Base-by-base conservation (phyloP, 1,284 basidiomycete genomes). In the Coniferiporia sulphurascens region DNA sequence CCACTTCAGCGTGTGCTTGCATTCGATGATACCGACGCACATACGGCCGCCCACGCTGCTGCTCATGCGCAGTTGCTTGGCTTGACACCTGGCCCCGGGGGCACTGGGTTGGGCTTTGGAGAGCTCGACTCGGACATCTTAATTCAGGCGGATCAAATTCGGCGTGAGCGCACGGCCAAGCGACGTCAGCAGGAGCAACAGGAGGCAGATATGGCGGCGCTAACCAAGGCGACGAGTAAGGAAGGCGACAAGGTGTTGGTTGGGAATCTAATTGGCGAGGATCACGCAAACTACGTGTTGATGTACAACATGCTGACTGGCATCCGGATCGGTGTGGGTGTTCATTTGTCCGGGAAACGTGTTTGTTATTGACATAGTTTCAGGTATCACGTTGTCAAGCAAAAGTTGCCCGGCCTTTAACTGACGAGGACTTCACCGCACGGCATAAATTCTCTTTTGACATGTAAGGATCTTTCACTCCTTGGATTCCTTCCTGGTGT, bases 291-390 rank as follows among this genome's bases (percentile, higher is more conserved):
- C 77, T 99, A 98, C 68, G 93, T 98, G 62, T 78, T 99, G 69
- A 98, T 98, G 96, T 99, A 98, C 78, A 98, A 99, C 78, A 99
- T 99, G 96, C 81, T 99, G 67, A 99, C 96, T 3, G 96, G 96
- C 4, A 98, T 99, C 64, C 87, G 96, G 36, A 95, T 95, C 66
- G 95, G 90, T 52, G 93, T 93, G 66, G 69, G 88, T 83, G 1
- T 41, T 10, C n/a, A 21, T 48, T 36, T 35, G 56, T 45, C 36
- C 58, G 56, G 48, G 34, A 48, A 27, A 27, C 5, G 52, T 1
- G 76, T 77, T 61, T 22, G 65, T 27, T n/a, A 50, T 15, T 55
- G 54, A 43, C 38, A 51, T 43, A 13, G 45, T 45, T 10, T 5
- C 50, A 91, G 90, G 91, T 98, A 4, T 98, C 96, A 50, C 80